phyloP scores from a whole-genome alignment of 257 asterid genomes.

The Solanum chiquidenum region DNA sequence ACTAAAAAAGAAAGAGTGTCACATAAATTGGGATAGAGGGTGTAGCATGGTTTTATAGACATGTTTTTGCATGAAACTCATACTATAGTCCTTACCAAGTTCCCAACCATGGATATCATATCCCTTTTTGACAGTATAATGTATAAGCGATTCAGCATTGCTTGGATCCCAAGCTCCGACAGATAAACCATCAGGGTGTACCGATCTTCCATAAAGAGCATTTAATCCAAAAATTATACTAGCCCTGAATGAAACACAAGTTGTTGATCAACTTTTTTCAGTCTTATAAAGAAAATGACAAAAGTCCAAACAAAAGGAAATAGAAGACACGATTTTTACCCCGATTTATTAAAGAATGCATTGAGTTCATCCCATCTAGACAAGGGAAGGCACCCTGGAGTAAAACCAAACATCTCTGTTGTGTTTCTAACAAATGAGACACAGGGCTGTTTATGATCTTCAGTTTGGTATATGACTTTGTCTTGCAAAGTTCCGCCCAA shows the following conservation, averaged over 20 bases:
- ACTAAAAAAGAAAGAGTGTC: neutral
- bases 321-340: slow-evolving; percentile 24
- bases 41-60: neutral
- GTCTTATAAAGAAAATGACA: neutral
- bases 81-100: slow-evolving; percentile 35
- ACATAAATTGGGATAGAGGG: neutral
- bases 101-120: slow-evolving; percentile 67
- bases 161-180: slow-evolving; percentile 52
- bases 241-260: slow-evolving; percentile 34
- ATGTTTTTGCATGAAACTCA: neutral
- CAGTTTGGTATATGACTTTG: slow-evolving; percentile 55
- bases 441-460: slow-evolving; percentile 42
- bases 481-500: slow-evolving; percentile 87
- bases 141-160: slow-evolving; percentile 54
- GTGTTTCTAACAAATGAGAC: slow-evolving; percentile 32
- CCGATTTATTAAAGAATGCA: slow-evolving; percentile 51
- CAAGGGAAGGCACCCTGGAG: slow-evolving; percentile 65
- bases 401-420: slow-evolving; percentile 50
- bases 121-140: slow-evolving; percentile 52
- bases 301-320: neutral
- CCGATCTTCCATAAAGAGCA: slow-evolving; percentile 48
- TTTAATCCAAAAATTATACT: slow-evolving; percentile 55
- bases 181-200: slow-evolving; percentile 24
- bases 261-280: neutral
- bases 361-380: slow-evolving; percentile 79